Base-by-base conservation (phyloP, 805 yeast species). In the Candida stauntonica region DNA sequence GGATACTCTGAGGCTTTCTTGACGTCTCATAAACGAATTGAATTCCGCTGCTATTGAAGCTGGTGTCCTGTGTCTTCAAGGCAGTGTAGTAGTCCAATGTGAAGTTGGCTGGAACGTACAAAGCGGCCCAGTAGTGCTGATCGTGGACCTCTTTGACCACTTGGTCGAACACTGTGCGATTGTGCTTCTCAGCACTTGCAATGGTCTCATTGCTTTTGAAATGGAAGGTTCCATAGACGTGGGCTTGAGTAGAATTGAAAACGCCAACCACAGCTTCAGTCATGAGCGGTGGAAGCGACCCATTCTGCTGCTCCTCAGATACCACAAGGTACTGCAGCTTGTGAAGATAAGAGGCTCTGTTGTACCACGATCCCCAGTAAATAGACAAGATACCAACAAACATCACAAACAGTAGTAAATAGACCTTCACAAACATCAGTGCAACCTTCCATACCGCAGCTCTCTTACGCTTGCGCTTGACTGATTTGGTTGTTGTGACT, bases 51-150 rank as follows among this genome's bases (percentile, higher is more conserved):
- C 41, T 29, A 33, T 41, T 39, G 33, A 45, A 48, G 1, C 41
- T 17, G 1, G 48, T n/a, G 11, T 46, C 32, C n/a, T 36, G 31
- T 0, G 37, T 33, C 21, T 34, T 20, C 7, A 56, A 30, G 0
- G 61, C 60, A 3, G 40, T 21, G 31, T 37, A 50, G 14, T 48
- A 47, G 24, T 41, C 34, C 17, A 42, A 49, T 3, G 75, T 62
- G 1, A 82, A 75, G 48, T 73, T 67, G 5, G 62, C 55, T 16
- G 59, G 54, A 19, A 81, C 72, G 43, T 74, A 73, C 26, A 78
- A 60, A 1, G 77, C 72, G 7, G 68, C 72, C 86, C 86, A 81
- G 48, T 70, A 77, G 7, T 67, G 47, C 53, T 78, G 76, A 39
- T 68, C 71, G 45, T 71, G 75, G 5, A 81, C 67, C 31, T 62